These are phyloP conservation scores for Blastomyces parvus DNA, from an alignment of 2,329 filamentous ascomycete species.

Conservation along the genomic window DNA sequence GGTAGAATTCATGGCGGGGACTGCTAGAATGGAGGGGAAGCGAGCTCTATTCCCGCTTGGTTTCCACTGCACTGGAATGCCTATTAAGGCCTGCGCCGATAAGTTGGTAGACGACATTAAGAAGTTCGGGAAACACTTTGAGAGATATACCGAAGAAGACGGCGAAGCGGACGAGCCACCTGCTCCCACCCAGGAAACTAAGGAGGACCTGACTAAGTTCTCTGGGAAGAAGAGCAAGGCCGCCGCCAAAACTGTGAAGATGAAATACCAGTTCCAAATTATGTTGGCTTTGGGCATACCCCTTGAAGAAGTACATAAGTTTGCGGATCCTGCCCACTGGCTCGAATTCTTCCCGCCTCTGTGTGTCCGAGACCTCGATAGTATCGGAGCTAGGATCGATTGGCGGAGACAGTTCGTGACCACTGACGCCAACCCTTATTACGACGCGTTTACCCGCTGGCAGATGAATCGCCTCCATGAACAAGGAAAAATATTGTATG, in stretches of 20 bases:
- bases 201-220: constrained; percentile 85
- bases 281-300: constrained; percentile 88
- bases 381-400: constrained; percentile 78
- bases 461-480: constrained; percentile 91
- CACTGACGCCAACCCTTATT: constrained; percentile 93
- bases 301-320: constrained; percentile 79
- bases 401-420: constrained; percentile 91
- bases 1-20: constrained; percentile 82
- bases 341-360: constrained; percentile 83
- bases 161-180: constrained; percentile 46
- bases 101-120: constrained; percentile 85
- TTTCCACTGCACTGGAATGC: constrained; percentile 95
- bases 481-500: constrained; percentile 85
- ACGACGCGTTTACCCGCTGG: constrained; percentile 91
- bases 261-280: constrained; percentile 94
- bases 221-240: constrained; percentile 87
- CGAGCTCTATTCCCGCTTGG: constrained; percentile 79
- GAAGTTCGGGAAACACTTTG: constrained; percentile 79
- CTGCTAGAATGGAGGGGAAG: constrained; percentile 84
- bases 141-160: constrained; percentile 58
- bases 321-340: constrained; percentile 87
- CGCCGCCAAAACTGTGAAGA: constrained; percentile 76
- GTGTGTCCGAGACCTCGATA: constrained; percentile 65
- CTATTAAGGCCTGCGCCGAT: constrained; percentile 94
- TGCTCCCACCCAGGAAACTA: constrained; percentile 53